Percentiles rank a stretch among this genome's conserved stretches.
Evolutionary conservation across 2,329 filamentous ascomycete species (phyloP).

Genomic region (Cryphonectria japonica): DNA sequence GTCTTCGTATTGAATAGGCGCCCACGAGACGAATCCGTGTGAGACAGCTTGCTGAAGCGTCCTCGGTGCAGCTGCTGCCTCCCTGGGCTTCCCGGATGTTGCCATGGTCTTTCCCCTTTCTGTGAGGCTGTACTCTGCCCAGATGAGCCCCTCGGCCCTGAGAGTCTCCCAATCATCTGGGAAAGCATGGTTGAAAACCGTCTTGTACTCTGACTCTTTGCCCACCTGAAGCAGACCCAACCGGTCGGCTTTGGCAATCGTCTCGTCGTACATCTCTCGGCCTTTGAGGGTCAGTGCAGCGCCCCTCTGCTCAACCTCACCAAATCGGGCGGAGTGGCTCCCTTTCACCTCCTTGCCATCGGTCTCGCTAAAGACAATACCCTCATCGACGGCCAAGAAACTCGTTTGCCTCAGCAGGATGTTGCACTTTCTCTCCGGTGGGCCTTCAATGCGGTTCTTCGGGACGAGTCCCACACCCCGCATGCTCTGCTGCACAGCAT

Average conservation of each 20-base stretch:
- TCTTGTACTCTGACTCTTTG: conserved; percentile 2
- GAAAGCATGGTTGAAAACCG: conserved; percentile 35
- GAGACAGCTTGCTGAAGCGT: conserved; percentile 32
- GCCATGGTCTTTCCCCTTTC: conserved; percentile 12
- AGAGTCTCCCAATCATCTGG: conserved; percentile 49
- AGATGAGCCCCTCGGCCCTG: conserved; percentile 42
- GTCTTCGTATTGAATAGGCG: conserved; percentile 57
- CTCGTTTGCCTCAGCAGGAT: conserved; percentile 58
- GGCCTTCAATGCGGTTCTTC: conserved; percentile 57
- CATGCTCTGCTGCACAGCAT: conserved; percentile 49
- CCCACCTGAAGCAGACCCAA: neutral
- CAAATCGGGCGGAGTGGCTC: conserved; percentile 54
- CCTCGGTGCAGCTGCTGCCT: neutral
- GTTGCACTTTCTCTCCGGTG: conserved; percentile 47
- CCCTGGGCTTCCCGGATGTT: neutral
- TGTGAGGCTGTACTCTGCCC: conserved; percentile 42
- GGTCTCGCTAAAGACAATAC: conserved; percentile 42
- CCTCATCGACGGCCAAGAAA: conserved; percentile 55
- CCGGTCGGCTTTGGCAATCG: conserved; percentile 41
- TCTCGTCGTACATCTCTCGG: conserved; percentile 48
- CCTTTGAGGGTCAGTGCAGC: conserved; percentile 52
- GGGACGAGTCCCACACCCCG: conserved; percentile 42
- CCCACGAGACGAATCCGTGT: conserved; percentile 39
- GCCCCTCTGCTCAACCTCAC: conserved; percentile 58
- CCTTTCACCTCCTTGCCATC: conserved; percentile 9